phyloP scores from a whole-genome alignment of 345 rosid genomes.

The Camelina laxa region DNA sequence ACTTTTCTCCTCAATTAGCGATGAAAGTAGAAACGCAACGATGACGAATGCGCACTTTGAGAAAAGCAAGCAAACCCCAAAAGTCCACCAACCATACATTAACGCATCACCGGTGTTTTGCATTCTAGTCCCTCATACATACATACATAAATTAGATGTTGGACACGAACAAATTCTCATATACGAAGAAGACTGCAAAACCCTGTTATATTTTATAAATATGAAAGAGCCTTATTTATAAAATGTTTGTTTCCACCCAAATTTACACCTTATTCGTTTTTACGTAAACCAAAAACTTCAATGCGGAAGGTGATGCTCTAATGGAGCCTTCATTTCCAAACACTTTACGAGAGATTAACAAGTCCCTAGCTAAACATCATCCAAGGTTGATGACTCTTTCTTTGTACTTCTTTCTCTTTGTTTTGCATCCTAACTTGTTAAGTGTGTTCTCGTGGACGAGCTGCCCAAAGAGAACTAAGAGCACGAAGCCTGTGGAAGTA shows the following conservation, averaged over 20 bases:
- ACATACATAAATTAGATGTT: background rate
- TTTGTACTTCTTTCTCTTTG: background rate
- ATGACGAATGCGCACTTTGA: too few relatives aligned
- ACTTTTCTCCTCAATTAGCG: too few relatives aligned
- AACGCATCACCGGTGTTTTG: too few relatives aligned
- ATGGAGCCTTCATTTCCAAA: background rate
- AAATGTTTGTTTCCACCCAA: background rate
- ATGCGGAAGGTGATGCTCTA: constrained; percentile 5
- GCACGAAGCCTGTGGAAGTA: constrained; percentile 90
- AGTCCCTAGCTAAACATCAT: background rate
- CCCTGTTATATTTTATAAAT: background rate
- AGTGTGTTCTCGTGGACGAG: constrained; percentile 69
- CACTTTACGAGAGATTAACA: background rate
- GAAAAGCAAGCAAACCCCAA: too few relatives aligned
- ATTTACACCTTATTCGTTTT: constrained; percentile 1
- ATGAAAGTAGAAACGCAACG: too few relatives aligned
- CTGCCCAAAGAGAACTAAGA: constrained; percentile 89
- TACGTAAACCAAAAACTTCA: background rate
- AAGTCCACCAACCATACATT: too few relatives aligned
- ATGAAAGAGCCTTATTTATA: background rate
- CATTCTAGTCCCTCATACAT: too few relatives aligned
- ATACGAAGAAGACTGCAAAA: background rate
- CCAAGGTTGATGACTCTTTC: background rate
- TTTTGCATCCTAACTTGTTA: constrained; percentile 33
- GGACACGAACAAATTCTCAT: background rate